These are phyloP conservation scores for Venturia carpophila DNA, from an alignment of 2,329 filamentous ascomycete species.

Conservation along the genomic window DNA sequence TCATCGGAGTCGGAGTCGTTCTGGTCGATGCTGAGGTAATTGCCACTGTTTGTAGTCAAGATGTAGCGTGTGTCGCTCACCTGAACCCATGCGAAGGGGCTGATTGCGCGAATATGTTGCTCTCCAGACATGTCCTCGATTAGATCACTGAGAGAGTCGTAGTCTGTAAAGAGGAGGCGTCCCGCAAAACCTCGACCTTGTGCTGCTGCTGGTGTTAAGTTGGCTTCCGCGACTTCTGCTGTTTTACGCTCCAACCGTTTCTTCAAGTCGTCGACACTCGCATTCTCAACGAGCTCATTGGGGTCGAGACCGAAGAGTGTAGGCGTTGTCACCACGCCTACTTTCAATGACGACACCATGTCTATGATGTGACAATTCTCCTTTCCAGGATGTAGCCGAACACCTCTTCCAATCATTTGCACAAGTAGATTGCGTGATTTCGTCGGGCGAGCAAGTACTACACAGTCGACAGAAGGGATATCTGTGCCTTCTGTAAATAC, in stretches of 20 bases:
- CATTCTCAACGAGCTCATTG: conserved; percentile 62
- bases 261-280: conserved; percentile 45
- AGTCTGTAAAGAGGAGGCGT: conserved; percentile 72
- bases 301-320: conserved; percentile 92
- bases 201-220: not conserved
- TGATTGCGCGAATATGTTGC: conserved; percentile 67
- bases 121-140: conserved; percentile 76
- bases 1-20: conserved; percentile 44
- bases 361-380: conserved; percentile 90
- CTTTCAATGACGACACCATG: conserved; percentile 79
- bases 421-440: conserved; percentile 87
- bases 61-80: conserved; percentile 64
- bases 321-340: conserved; percentile 81
- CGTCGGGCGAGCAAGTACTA: conserved; percentile 80
- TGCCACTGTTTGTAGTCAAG: conserved; percentile 53
- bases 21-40: conserved; percentile 53
- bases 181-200: conserved; percentile 18
- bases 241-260: conserved; percentile 37
- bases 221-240: conserved; percentile 63
- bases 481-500: conserved; percentile 97
- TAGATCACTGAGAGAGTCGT: conserved; percentile 84
- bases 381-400: conserved; percentile 75
- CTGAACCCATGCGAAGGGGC: conserved; percentile 74
- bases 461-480: conserved; percentile 93
- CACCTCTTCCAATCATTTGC: conserved; percentile 95